Conservation (phyloP, 208 protist species). For the Wallacemonas sp. region DNA sequence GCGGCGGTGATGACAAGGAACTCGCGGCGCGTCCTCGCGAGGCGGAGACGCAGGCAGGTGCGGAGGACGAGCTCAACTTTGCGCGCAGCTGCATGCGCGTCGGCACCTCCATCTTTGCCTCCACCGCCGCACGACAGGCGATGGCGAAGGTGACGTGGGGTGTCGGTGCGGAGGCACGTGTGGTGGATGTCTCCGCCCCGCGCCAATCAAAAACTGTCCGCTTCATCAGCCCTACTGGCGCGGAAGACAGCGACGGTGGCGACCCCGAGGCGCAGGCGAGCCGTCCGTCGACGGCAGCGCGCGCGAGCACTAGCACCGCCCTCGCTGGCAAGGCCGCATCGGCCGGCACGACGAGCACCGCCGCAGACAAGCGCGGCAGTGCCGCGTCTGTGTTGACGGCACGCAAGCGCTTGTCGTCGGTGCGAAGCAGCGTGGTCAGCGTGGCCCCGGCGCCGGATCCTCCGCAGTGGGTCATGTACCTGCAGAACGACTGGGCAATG, state of each 20-base stretch:
- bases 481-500: constrained; percentile 78
- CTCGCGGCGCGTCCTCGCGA: no score
- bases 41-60: neutral
- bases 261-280: neutral
- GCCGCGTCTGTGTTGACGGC: neutral
- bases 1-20: no score
- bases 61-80: constrained; percentile 21
- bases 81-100: constrained; percentile 21
- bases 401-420: neutral
- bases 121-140: constrained; percentile 13
- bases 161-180: constrained; percentile 46
- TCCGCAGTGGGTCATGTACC: constrained; percentile 54
- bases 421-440: neutral
- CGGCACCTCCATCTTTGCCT: constrained; percentile 10
- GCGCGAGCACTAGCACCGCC: no score
- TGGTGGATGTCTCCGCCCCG: constrained; percentile 22
- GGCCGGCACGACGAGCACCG: no score
- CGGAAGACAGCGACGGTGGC: neutral
- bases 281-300: no score
- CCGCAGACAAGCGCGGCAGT: neutral
- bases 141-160: constrained; percentile 60
- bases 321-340: no score
- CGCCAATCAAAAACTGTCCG: neutral
- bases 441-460: neutral
- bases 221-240: no score